Conservation (phyloP, 345 rosid species). For the Raphanus sativus region DNA sequence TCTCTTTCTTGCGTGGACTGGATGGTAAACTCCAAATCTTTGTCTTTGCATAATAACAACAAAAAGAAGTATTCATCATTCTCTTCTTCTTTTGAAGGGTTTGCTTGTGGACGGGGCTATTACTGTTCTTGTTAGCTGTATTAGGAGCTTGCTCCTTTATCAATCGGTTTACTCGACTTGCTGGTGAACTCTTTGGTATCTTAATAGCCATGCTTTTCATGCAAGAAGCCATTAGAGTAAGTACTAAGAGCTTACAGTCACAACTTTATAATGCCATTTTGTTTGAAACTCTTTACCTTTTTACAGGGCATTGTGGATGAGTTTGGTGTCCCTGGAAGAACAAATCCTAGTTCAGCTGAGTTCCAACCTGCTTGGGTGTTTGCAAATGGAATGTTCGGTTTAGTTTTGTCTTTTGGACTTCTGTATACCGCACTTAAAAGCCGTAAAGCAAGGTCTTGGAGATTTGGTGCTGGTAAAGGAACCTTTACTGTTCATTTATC, state of each 20-base stretch:
- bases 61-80: background rate
- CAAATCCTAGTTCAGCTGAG: slow-evolving; percentile 57
- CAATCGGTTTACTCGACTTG: slow-evolving; percentile 88
- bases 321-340: slow-evolving; percentile 77
- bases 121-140: slow-evolving; percentile 81
- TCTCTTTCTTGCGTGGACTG: slow-evolving; percentile 92
- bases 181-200: slow-evolving; percentile 92
- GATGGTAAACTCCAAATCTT: slow-evolving; percentile 57
- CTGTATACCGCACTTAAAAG: slow-evolving; percentile 69
- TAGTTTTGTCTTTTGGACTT: slow-evolving; percentile 82
- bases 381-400: slow-evolving; percentile 89
- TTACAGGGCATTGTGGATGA: slow-evolving; percentile 79
- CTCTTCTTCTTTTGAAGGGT: slow-evolving; percentile 52
- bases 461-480: slow-evolving; percentile 77
- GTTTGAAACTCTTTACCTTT: background rate
- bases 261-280: background rate
- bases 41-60: background rate
- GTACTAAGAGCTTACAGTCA: slow-evolving; percentile 4
- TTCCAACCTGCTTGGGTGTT: slow-evolving; percentile 85
- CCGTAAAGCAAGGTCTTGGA: slow-evolving; percentile 89
- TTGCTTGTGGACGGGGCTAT: slow-evolving; percentile 87
- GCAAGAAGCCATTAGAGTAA: slow-evolving; percentile 91
- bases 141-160: slow-evolving; percentile 92
- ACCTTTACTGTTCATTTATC: background rate
- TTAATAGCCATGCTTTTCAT: slow-evolving; percentile 92